Evolutionary conservation across 257 asterid species (phyloP), one percentile per base, ranked within the genome.

Genomic region (Rhazya stricta): DNA sequence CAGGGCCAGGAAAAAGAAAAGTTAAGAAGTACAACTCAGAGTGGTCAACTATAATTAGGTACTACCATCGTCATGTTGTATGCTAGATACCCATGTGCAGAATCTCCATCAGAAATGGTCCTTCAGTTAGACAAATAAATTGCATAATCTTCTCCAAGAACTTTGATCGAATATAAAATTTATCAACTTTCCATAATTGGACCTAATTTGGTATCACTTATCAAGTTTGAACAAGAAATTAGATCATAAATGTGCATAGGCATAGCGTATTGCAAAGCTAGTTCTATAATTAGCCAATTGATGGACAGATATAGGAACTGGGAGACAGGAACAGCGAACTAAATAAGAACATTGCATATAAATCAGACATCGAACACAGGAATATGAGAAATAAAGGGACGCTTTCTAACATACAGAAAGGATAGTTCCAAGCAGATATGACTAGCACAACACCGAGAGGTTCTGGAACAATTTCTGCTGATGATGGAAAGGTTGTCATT

Each of bases 381-480:
- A 43, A 73, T 21, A 46, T 23, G 34, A 43, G n/a, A 45, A 10
- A 45, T 39, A 75, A 29, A 19, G 74, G 58, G 48, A 61, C 9
- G 37, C 48, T 21, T 70, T 39, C 11, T 57, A 48, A 88, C 99
- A 30, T 88, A 94, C 99, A 41, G 74, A 92, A 85, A 23, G 99
- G 99, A 83, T 90, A 94, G 75, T 94, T 94, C 99, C 99, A 94
- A 51, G 99, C 83, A 56, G 97, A 89, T 84, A 94, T 86, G 74
- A 94, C 86, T 79, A 94, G 77, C 57, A 87, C 85, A 30, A 85
- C 97, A 4, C 99, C 97, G 25, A 90, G 76, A 46, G 99, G 97
- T 84, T 94, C 99, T 25, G 97, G 70, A 41, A 94, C 90, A 81
- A 94, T 85, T 83, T 89, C 86, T 30, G 89, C 99, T 46, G 96